These are phyloP conservation scores for Umbelopsis sp. DNA, from an alignment of 371 early-diverging fungal genomes.

Conservation along the genomic window DNA sequence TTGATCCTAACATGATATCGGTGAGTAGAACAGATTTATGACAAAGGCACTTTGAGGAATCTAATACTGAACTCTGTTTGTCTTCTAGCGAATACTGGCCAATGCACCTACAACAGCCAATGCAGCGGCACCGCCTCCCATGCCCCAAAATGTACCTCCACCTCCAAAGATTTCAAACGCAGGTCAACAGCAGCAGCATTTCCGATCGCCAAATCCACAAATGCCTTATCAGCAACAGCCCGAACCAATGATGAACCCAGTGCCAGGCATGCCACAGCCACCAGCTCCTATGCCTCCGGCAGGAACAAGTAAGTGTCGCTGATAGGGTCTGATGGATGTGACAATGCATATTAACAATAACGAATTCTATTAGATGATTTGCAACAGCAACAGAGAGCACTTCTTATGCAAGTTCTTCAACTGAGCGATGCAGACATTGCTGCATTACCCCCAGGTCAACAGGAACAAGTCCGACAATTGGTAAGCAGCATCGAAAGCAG, in stretches of 20 bases:
- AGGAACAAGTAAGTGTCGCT: constrained; percentile 7
- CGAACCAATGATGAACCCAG: constrained; percentile 3
- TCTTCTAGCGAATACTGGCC: background rate
- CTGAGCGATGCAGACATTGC: constrained; percentile 60
- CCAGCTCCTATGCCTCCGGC: constrained; percentile 34
- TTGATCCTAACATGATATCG: constrained; percentile 79
- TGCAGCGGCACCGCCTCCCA: constrained; percentile 30
- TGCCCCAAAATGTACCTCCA: constrained; percentile 29
- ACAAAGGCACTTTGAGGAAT: no score
- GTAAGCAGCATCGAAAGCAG: constrained; percentile 29
- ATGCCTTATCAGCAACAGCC: constrained; percentile 24
- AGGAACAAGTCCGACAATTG: constrained; percentile 57
- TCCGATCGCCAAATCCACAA: background rate
- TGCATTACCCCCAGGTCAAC: constrained; percentile 53
- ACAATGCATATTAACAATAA: background rate
- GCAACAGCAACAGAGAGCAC: constrained; percentile 51
- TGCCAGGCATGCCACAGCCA: constrained; percentile 22
- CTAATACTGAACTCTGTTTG: background rate
- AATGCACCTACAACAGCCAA: constrained; percentile 19
- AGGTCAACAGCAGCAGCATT: background rate
- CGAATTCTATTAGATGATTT: constrained; percentile 26
- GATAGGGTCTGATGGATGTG: background rate
- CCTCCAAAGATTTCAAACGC: constrained; percentile 9
- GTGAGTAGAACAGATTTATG: constrained; percentile 36
- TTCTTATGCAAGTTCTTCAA: constrained; percentile 57